These are phyloP conservation scores for Paecilomyces sp. DNA, from an alignment of 2,329 filamentous ascomycete species.

Conservation along the genomic window DNA sequence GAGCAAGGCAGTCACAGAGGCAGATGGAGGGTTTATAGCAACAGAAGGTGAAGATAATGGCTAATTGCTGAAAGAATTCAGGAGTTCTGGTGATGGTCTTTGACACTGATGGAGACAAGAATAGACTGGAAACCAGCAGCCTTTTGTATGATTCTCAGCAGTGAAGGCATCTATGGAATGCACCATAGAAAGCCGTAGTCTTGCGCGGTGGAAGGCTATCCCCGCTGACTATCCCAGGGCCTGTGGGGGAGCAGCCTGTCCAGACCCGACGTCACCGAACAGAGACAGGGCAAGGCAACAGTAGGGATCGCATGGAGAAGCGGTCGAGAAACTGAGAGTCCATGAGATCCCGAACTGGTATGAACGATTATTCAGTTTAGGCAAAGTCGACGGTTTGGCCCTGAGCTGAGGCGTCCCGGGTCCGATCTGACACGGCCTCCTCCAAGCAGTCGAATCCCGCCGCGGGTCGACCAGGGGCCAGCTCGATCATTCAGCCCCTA, in stretches of 20 bases:
- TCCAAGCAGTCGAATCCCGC: not conserved
- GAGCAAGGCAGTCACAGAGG: not conserved
- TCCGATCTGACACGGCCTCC: not conserved
- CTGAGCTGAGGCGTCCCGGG: not conserved
- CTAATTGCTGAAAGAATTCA: not conserved
- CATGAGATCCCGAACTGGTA: not conserved
- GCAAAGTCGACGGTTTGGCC: not conserved
- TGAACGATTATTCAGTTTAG: not conserved
- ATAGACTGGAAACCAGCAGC: not conserved
- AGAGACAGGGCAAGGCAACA: not conserved
- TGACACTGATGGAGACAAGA: not conserved
- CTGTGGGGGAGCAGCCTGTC: not conserved
- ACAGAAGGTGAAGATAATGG: not conserved
- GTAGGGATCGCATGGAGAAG: not conserved
- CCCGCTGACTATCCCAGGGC: not conserved
- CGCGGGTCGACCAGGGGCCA: not conserved
- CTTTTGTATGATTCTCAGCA: not conserved
- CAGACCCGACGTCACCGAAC: not conserved
- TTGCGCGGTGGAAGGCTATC: not conserved
- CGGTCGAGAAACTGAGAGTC: not conserved
- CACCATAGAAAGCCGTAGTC: not conserved
- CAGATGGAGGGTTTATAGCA: not conserved
- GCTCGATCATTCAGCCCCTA: not conserved
- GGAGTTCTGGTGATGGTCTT: not conserved
- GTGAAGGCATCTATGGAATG: not conserved